Evolutionary conservation across 352 stramenopile species (phyloP).

Genomic region (Globisporangium orthogonon): DNA sequence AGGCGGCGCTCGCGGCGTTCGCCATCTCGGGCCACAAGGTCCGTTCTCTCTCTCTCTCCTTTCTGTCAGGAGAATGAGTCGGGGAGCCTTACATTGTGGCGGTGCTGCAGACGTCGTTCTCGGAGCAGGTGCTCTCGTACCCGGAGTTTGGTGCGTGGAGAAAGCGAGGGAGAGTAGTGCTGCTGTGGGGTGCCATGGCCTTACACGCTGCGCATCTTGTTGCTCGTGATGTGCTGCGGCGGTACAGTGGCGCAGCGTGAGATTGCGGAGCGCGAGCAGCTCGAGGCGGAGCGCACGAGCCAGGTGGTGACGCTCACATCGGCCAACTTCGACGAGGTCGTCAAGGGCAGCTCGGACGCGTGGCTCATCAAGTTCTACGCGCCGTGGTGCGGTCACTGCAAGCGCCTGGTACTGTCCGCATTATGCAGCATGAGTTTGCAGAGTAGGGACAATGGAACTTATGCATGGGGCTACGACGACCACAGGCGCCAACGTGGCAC

Average conservation of each 20-base stretch:
- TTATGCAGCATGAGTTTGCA: too few relatives aligned
- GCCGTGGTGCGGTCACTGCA: constrained; percentile 76
- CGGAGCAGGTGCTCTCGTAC: constrained; percentile 49
- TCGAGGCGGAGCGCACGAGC: constrained; percentile 45
- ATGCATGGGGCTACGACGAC: not conserved
- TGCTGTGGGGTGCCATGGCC: not conserved
- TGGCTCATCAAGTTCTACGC: constrained; percentile 85
- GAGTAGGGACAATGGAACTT: too few relatives aligned
- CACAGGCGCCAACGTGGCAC: constrained; percentile 54
- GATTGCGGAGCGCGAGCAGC: constrained; percentile 33
- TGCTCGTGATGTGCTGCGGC: not conserved
- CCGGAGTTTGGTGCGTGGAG: constrained; percentile 42
- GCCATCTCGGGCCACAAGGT: constrained; percentile 62
- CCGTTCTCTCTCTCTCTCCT: not conserved
- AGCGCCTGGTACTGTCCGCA: constrained; percentile 41
- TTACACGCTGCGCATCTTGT: not conserved
- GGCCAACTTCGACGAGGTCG: constrained; percentile 43
- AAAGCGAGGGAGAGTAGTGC: not conserved
- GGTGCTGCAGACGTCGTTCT: constrained; percentile 24
- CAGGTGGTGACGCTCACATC: constrained; percentile 48
- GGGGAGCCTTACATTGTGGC: not conserved
- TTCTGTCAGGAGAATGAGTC: not conserved
- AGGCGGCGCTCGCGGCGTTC: constrained; percentile 46
- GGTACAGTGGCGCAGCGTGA: constrained; percentile 27
- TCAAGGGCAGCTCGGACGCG: constrained; percentile 49